These are phyloP conservation scores for Chalaropsis ovoidea DNA, from an alignment of 2,329 filamentous ascomycete species.

Conservation along the genomic window DNA sequence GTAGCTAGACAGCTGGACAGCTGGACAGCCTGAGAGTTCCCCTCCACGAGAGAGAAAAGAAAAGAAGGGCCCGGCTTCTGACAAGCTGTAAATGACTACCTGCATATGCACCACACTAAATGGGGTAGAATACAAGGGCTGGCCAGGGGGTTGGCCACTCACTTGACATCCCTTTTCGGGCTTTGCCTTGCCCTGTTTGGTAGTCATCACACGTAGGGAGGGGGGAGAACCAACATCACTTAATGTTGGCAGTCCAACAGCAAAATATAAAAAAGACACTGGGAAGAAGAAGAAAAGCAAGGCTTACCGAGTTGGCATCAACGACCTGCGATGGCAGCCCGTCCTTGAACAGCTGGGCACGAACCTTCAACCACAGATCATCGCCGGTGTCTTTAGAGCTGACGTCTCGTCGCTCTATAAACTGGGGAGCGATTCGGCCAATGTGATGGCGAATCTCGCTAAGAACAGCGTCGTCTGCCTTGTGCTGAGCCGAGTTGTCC, in stretches of 20 bases:
- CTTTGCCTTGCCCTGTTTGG: not conserved
- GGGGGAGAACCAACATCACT: not conserved
- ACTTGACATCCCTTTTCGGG: not conserved
- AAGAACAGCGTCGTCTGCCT: constrained; percentile 14
- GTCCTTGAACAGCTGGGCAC: constrained; percentile 47
- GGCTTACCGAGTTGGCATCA: constrained; percentile 47
- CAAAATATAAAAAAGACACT: not conserved
- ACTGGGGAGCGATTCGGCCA: constrained; percentile 44
- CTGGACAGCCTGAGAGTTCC: not conserved
- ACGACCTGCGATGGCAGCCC: constrained; percentile 49
- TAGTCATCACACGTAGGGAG: not conserved
- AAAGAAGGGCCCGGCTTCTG: not conserved
- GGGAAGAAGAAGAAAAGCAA: not conserved
- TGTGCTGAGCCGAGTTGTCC: constrained; percentile 37
- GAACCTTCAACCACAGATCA: constrained; percentile 49
- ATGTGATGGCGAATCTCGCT: constrained; percentile 32
- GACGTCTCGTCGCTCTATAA: constrained; percentile 39
- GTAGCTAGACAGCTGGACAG: not conserved
- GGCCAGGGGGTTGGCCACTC: not conserved
- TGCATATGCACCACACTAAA: too few relatives aligned
- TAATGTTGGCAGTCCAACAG: not conserved
- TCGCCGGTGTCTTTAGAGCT: constrained; percentile 39
- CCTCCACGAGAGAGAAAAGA: not conserved
- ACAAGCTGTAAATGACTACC: not conserved
- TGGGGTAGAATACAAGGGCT: too few relatives aligned